phyloP scores from a whole-genome alignment of 768 basidiomycete genomes.

The Suillus sp. region DNA sequence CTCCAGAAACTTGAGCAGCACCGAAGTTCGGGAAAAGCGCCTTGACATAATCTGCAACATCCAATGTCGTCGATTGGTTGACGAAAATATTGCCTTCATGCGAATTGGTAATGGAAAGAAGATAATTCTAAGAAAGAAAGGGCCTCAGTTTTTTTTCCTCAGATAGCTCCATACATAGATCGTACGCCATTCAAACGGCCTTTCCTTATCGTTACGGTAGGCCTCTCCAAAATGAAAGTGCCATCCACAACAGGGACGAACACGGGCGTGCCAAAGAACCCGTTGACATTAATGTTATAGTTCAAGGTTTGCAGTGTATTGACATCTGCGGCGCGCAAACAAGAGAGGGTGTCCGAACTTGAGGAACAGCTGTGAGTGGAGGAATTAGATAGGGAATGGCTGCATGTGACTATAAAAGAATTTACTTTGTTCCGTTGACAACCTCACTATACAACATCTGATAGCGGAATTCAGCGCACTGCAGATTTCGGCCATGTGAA shows the following conservation, averaged over 20 bases:
- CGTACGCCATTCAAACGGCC: background rate
- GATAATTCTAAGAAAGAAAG: too few relatives aligned
- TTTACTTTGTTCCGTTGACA: conserved; percentile 39
- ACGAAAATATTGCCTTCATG: too few relatives aligned
- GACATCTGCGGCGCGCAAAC: background rate
- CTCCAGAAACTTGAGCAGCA: too few relatives aligned
- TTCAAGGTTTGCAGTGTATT: background rate
- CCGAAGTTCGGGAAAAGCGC: too few relatives aligned
- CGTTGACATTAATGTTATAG: background rate
- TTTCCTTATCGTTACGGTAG: background rate
- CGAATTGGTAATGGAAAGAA: too few relatives aligned
- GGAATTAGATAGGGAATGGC: too few relatives aligned
- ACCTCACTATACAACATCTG: conserved; percentile 38
- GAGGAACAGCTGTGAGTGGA: background rate
- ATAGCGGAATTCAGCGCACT: background rate
- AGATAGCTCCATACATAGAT: background rate
- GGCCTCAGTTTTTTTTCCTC: too few relatives aligned
- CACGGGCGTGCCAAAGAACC: background rate
- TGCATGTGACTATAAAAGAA: background rate
- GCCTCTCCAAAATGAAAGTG: background rate
- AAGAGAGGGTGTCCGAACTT: background rate
- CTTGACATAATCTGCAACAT: too few relatives aligned
- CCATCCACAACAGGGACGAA: background rate
- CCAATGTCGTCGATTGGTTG: too few relatives aligned
- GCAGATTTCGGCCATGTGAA: background rate